Percentiles rank a stretch among this genome's conserved stretches.
phyloP scores from a whole-genome alignment of 1,284 basidiomycete genomes.

The Ganoderma leucocontextum region DNA sequence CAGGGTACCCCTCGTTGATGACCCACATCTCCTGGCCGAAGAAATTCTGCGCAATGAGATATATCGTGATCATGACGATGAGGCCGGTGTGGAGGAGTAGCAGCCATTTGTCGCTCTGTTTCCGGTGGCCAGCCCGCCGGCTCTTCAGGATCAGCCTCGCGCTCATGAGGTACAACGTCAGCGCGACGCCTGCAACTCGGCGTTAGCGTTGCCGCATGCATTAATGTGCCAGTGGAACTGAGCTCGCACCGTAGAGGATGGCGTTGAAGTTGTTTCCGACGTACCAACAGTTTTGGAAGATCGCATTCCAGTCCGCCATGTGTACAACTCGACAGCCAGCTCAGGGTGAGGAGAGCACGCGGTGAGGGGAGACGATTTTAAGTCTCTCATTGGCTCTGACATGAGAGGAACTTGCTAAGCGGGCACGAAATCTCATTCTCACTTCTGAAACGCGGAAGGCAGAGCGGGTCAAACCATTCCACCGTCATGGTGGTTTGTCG shows the following conservation, averaged over 20 bases:
- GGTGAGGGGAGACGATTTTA: neutral
- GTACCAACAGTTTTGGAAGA: conserved; percentile 8
- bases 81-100: conserved; percentile 32
- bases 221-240: no score
- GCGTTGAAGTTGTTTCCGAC: conserved; percentile 9
- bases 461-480: neutral
- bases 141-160: conserved; percentile 20
- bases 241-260: conserved; percentile 11
- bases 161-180: conserved; percentile 29
- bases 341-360: neutral
- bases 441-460: neutral
- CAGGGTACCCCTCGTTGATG: conserved; percentile 26
- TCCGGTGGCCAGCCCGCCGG: neutral
- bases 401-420: neutral
- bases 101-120: conserved; percentile 13
- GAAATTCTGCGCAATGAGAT: conserved; percentile 27
- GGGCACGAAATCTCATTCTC: neutral
- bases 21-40: conserved; percentile 38
- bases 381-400: neutral
- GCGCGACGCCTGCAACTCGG: conserved; percentile 25
- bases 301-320: neutral
- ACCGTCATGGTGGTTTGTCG: neutral
- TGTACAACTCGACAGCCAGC: no score
- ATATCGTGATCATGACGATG: conserved; percentile 31
- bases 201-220: neutral